These are phyloP conservation scores for Aspergillus awamori DNA, from an alignment of 2,329 filamentous ascomycete genomes.

Conservation along the genomic window DNA sequence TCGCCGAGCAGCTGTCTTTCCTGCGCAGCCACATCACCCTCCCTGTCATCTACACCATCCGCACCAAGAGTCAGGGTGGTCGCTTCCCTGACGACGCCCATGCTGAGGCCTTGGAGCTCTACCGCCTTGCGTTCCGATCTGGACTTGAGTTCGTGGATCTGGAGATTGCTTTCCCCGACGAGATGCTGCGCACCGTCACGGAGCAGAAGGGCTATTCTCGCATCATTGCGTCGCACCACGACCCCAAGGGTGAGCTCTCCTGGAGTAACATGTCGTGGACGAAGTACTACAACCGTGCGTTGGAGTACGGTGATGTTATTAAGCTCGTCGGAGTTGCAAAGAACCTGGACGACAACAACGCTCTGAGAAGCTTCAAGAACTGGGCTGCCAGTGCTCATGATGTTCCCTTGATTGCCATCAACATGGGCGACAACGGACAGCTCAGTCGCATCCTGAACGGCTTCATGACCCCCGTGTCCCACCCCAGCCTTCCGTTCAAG, in stretches of 20 bases:
- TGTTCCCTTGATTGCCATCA: slow-evolving; percentile 88
- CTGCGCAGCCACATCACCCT: slow-evolving; percentile 71
- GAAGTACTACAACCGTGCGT: slow-evolving; percentile 81
- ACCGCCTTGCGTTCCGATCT: slow-evolving; percentile 75
- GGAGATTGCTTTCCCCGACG: slow-evolving; percentile 81
- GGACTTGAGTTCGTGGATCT: slow-evolving; percentile 92
- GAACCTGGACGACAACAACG: slow-evolving; percentile 80
- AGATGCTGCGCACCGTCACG: slow-evolving; percentile 70
- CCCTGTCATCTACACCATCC: slow-evolving; percentile 89
- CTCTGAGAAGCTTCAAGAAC: slow-evolving; percentile 77
- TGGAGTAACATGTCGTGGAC: slow-evolving; percentile 96
- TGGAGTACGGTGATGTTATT: slow-evolving; percentile 89
- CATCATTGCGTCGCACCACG: slow-evolving; percentile 95
- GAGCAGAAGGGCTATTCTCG: slow-evolving; percentile 72
- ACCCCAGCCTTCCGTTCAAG: slow-evolving; percentile 85
- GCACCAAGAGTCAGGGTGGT: slow-evolving; percentile 83
- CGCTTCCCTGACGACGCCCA: slow-evolving; percentile 77
- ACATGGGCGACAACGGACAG: slow-evolving; percentile 89
- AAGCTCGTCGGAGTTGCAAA: slow-evolving; percentile 87
- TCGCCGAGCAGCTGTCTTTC: slow-evolving; percentile 78
- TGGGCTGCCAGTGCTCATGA: slow-evolving; percentile 73
- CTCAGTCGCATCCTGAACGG: slow-evolving; percentile 86
- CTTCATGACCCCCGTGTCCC: slow-evolving; percentile 93
- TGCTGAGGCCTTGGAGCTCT: slow-evolving; percentile 73
- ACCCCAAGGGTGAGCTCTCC: slow-evolving; percentile 74